phyloP scores from a whole-genome alignment of 352 stramenopile genomes.

The Pythium vanterpoolii region DNA sequence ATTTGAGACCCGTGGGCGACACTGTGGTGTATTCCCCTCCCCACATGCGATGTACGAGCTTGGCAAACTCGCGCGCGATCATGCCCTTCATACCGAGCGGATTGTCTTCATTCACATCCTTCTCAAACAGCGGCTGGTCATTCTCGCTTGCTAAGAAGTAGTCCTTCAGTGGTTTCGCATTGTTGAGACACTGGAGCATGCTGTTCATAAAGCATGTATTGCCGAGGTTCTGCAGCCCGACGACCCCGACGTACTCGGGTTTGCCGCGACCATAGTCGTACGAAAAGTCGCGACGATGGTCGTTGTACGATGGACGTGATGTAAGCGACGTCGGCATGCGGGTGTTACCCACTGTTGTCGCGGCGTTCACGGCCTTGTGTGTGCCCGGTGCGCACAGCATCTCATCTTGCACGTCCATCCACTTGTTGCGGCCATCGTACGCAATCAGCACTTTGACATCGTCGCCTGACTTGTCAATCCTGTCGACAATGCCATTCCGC shows the following conservation, averaged over 20 bases:
- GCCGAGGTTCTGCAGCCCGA: conserved; percentile 73
- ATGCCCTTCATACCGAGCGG: conserved; percentile 91
- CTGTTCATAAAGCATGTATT: conserved; percentile 88
- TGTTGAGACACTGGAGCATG: conserved; percentile 87
- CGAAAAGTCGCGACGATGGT: conserved; percentile 31
- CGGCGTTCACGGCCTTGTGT: conserved; percentile 51
- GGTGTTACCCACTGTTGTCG: not conserved
- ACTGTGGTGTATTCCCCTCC: conserved; percentile 84
- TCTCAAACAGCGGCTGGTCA: conserved; percentile 54
- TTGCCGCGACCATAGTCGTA: conserved; percentile 49
- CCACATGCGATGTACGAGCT: conserved; percentile 94
- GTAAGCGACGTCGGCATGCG: conserved; percentile 2
- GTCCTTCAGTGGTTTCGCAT: conserved; percentile 85
- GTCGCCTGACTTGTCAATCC: conserved; percentile 24
- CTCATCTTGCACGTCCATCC: conserved; percentile 63
- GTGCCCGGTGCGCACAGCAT: conserved; percentile 54
- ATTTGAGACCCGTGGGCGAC: conserved; percentile 72
- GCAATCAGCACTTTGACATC: conserved; percentile 43
- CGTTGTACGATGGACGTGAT: conserved; percentile 24
- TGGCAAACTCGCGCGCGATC: conserved; percentile 95
- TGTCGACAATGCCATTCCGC: conserved; percentile 43
- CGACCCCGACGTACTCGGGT: conserved; percentile 55
- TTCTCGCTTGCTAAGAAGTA: conserved; percentile 91
- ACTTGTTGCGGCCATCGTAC: conserved; percentile 40
- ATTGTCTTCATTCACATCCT: conserved; percentile 95